Evolutionary conservation across 148 eudicot species (phyloP), one percentile per base, ranked within the genome.

Genomic region (Silene uniflora): DNA sequence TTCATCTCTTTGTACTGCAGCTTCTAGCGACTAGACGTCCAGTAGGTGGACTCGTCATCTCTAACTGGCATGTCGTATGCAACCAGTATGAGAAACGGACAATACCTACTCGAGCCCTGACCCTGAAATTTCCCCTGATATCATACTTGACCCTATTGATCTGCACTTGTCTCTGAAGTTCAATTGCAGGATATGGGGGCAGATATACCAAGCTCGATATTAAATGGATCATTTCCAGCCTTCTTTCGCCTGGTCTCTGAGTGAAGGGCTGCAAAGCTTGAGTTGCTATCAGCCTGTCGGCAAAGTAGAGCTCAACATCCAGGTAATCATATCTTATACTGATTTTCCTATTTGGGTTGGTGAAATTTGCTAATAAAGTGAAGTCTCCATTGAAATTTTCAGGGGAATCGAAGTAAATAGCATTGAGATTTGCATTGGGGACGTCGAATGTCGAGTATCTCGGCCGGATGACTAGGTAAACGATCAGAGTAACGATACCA

Each of bases 1-100:
- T 64, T 87, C 82, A 91, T 89, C 87, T 88, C 84, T 82, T 89
- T 23, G 86, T 90, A 74, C 10, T 88, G 85, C 98, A 93, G 67
- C 62, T 79, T 71, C 82, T 84, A 25, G 89, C 81, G 1, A 88
- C 73, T 18, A 93, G 85, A 27, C 86, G 72, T 6, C 98, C 95
- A 7, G 69, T 82, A 18, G 98, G 98, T 21, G 98, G 98, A 77
- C 93, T 86, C 1, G 90, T 89, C 90, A 93, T 84, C 88, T 88
- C 86, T 63, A 93, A 66, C 71, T 87, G 87, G 81, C 98, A 91
- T 32, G 67, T 82, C 1, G 84, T 29, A 47, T 85, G 91, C 84
- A 90, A 85, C 93, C 89, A 86, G 75, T 91, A 93, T 13, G 88
- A 75, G 77, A 78, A 88, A 47, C 84, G 90, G 71, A 84, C 75